Evolutionary conservation across 2,329 filamentous ascomycete species (phyloP).

Genomic region (Fusarium dimerum): DNA sequence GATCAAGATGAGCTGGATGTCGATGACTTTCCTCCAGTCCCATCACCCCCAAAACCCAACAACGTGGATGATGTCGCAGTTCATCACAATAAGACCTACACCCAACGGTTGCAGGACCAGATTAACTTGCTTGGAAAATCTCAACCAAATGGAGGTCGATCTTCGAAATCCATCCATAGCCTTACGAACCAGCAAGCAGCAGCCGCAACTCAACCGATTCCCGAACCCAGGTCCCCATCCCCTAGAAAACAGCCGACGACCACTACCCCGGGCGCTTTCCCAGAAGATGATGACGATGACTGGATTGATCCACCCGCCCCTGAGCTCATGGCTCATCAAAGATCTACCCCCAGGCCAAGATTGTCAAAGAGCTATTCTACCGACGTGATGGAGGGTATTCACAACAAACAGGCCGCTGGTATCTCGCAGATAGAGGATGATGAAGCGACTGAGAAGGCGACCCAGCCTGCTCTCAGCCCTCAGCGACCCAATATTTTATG

Average conservation of each 20-base stretch:
- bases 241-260: slow-evolving; percentile 34
- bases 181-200: slow-evolving; percentile 36
- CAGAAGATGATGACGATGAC: slow-evolving; percentile 55
- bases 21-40: slow-evolving; percentile 43
- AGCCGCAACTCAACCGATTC: slow-evolving; percentile 28
- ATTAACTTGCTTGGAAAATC: slow-evolving; percentile 73
- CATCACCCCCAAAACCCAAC: slow-evolving; percentile 30
- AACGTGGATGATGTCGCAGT: slow-evolving; percentile 47
- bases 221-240: slow-evolving; percentile 32
- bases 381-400: slow-evolving; percentile 61
- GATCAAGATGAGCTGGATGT: slow-evolving; percentile 51
- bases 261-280: slow-evolving; percentile 61
- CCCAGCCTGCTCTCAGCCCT: slow-evolving; percentile 6
- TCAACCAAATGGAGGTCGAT: slow-evolving; percentile 48
- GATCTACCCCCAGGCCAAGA: slow-evolving; percentile 45
- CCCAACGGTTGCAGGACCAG: slow-evolving; percentile 87
- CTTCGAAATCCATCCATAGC: slow-evolving; percentile 50
- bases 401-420: slow-evolving; percentile 49
- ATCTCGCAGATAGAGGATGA: slow-evolving; percentile 11
- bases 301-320: slow-evolving; percentile 59
- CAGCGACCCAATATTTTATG: slow-evolving; percentile 22
- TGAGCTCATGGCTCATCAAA: slow-evolving; percentile 27
- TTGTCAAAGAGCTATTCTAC: slow-evolving; percentile 62
- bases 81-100: slow-evolving; percentile 83
- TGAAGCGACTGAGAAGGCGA: slow-evolving; percentile 15